Evolutionary conservation across 805 yeast species (phyloP).

Genomic region (Hyphopichia homilentoma): DNA sequence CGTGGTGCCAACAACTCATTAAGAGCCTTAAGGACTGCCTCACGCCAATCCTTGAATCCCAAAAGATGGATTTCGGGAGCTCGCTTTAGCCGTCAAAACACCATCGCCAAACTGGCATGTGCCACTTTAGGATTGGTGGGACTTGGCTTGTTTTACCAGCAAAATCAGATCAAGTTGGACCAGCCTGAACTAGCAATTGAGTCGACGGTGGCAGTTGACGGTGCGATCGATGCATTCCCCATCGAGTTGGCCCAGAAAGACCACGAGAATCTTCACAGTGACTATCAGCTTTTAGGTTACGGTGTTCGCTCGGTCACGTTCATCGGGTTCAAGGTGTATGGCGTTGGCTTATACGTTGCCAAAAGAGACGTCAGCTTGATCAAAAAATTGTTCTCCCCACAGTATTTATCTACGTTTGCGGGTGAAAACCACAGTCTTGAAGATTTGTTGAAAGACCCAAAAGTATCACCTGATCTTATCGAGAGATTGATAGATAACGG

Average conservation of each 20-base stretch:
- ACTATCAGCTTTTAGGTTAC: conserved; percentile 63
- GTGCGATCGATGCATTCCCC: conserved; percentile 50
- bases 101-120: no score
- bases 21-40: no score
- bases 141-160: no score
- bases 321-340: conserved; percentile 78
- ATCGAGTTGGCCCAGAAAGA: conserved; percentile 11
- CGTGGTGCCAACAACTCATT: no score
- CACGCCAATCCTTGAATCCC: no score
- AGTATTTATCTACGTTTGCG: conserved; percentile 27
- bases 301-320: conserved; percentile 87
- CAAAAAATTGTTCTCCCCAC: conserved; percentile 38
- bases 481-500: conserved; percentile 55
- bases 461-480: conserved; percentile 49
- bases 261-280: conserved; percentile 18
- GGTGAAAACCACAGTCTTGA: conserved; percentile 8
- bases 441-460: conserved; percentile 48
- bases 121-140: no score
- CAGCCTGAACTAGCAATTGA: no score
- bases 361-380: conserved; percentile 45
- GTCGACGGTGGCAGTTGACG: conserved; percentile 43
- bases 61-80: no score
- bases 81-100: no score
- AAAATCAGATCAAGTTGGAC: no score
- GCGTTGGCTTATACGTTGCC: conserved; percentile 77